Conservation (phyloP, 768 basidiomycete species). For the Hygrocybe punicea region DNA sequence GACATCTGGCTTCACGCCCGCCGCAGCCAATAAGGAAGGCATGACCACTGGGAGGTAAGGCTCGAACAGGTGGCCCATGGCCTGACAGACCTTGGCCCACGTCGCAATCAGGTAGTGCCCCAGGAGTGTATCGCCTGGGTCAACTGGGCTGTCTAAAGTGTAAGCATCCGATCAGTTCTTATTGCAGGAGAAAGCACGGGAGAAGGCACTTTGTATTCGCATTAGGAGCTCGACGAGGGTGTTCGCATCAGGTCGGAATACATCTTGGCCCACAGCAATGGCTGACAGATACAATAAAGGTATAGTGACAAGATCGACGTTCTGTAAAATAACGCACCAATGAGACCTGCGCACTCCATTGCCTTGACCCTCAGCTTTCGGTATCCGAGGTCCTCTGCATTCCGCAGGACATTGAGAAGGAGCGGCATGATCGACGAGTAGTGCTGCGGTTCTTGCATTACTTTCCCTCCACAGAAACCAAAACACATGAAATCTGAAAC, state of each 20-base stretch:
- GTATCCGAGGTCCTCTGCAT: constrained; percentile 65
- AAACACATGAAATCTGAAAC: background rate
- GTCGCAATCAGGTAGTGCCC: constrained; percentile 78
- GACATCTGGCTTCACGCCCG: constrained; percentile 77
- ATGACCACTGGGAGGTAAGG: constrained; percentile 84
- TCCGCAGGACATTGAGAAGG: constrained; percentile 67
- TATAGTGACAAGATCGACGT: background rate
- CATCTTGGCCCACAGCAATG: constrained; percentile 79
- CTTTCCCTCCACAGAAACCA: constrained; percentile 7
- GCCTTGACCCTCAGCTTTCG: constrained; percentile 72
- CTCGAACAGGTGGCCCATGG: constrained; percentile 79
- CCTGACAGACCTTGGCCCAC: constrained; percentile 87
- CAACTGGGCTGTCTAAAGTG: constrained; percentile 57
- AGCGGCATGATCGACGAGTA: constrained; percentile 80
- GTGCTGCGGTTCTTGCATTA: constrained; percentile 44
- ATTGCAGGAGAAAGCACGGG: background rate
- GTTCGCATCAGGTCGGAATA: constrained; percentile 72
- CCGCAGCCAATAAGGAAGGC: constrained; percentile 70
- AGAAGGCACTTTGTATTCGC: constrained; percentile 65
- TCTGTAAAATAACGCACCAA: constrained; percentile 52
- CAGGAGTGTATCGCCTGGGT: constrained; percentile 68
- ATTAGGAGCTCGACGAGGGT: constrained; percentile 71
- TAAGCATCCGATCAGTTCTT: background rate
- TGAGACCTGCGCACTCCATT: constrained; percentile 87
- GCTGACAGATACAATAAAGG: constrained; percentile 42